These are phyloP conservation scores for Guyanaporus albipodus DNA, from an alignment of 768 basidiomycete species.

Conservation along the genomic window DNA sequence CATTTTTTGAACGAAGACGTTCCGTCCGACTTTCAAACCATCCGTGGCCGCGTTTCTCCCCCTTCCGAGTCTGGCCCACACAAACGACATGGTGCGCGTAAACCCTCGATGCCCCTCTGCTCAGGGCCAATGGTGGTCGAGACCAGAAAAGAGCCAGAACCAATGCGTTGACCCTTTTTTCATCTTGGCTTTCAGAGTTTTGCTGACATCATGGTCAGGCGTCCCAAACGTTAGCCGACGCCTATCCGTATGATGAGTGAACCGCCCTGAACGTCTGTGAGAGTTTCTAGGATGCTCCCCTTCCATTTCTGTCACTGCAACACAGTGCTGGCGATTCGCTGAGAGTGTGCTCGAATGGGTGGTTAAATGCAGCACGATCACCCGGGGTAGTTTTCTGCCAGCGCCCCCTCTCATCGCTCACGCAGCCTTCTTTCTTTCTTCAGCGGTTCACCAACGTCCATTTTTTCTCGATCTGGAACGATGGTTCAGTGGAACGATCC, in stretches of 20 bases:
- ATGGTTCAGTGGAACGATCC: conserved; percentile 23
- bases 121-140: too few relatives aligned
- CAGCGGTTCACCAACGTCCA: too few relatives aligned
- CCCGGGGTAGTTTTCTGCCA: background rate
- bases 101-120: too few relatives aligned
- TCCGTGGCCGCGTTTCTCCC: too few relatives aligned
- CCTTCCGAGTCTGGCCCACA: too few relatives aligned
- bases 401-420: background rate
- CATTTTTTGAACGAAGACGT: too few relatives aligned
- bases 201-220: background rate
- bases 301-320: background rate
- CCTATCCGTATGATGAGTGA: background rate
- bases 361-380: background rate
- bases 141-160: too few relatives aligned
- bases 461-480: background rate
- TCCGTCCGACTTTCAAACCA: too few relatives aligned
- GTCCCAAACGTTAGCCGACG: background rate
- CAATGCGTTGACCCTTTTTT: too few relatives aligned
- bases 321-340: background rate
- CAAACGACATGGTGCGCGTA: too few relatives aligned
- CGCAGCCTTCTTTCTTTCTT: too few relatives aligned
- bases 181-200: background rate
- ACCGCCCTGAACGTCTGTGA: conserved; percentile 6
- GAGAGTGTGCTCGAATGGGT: background rate
- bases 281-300: conserved; percentile 1